Base-by-base conservation (phyloP, 371 early-diverging fungal species). In the Saksenaea vasiformis region DNA sequence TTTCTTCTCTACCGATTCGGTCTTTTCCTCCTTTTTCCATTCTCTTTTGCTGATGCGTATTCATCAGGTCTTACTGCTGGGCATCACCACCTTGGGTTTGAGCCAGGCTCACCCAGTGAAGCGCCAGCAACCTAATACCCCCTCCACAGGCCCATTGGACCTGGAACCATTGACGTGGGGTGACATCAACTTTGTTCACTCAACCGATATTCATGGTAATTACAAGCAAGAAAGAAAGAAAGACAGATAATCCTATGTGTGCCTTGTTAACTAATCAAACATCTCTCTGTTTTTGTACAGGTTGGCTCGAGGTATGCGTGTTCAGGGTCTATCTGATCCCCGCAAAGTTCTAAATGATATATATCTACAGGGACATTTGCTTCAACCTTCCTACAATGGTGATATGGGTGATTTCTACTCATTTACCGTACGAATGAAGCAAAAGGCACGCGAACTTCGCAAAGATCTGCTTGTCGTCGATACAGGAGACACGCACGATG, bases 321-420 rank as follows among this genome's bases (percentile, higher is more conserved):
- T 24, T 60, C 43, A 31, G 31, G 31, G 7, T 57, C 37, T 47
- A 17, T 22, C 13, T 24, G 27, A 24, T 11, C 10, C 28, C 22
- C 39, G 59, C 19, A 36, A 47, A 55, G 22, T 27, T 28, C 19
- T 47, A 37, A 57, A 36, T 37, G 59, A 55, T 34, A 13, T 34
- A 13, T 54, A 17, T 24, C 31, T 31, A 28, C 54, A 73, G 73
- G 73, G 76, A 19, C 85, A 85, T 57, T 37, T 75, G 55, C 58
- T 79, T 36, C 77, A 83, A 57, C 69, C 60, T 3, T 64, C 74
- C 1, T 82, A 78, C 64, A 83, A 78, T 38, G 85, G 77, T 5
- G 85, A 85, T 57, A 70, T 85, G 54, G 85, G 85, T 31, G 85
- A 85, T 58, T 83, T 85, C 68, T 79, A 83, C 51, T 85, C 85